Evolutionary conservation across 176 grass and related monocot genomes (phyloP).

Genomic region (Themeda triandra): DNA sequence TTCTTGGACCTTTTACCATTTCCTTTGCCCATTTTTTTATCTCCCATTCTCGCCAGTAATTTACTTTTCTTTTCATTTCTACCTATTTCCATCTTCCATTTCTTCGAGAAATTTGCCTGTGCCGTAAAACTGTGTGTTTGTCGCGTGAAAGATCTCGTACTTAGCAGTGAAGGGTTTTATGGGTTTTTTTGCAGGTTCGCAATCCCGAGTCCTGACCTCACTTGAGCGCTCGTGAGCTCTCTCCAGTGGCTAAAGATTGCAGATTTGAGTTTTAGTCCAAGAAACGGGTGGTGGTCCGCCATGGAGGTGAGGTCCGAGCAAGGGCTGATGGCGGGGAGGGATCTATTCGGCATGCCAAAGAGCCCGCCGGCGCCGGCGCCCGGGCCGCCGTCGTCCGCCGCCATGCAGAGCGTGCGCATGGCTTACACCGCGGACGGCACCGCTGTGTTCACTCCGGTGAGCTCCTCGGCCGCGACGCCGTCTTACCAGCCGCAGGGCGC

Average conservation of each 20-base stretch:
- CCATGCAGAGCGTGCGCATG: conserved; percentile 80
- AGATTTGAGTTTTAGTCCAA: conserved; percentile 36
- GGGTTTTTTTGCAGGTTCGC: conserved; percentile 35
- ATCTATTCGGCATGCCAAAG: conserved; percentile 79
- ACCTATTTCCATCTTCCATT: conserved; percentile 11
- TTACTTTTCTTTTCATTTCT: conserved; percentile 19
- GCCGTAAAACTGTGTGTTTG: conserved; percentile 37
- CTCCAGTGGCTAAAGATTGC: conserved; percentile 27
- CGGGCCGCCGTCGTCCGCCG: conserved; percentile 24
- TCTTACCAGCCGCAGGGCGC: conserved; percentile 40
- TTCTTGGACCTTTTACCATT: conserved; percentile 22
- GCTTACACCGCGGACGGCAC: conserved; percentile 85
- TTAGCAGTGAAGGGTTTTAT: conserved; percentile 39
- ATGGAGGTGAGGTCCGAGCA: conserved; percentile 94
- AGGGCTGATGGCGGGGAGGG: conserved; percentile 70
- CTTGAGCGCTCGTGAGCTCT: conserved; percentile 33
- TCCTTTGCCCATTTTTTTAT: conserved; percentile 32
- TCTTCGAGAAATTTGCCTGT: conserved; percentile 2
- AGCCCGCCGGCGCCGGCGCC: conserved; percentile 33
- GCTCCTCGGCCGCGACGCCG: conserved; percentile 34
- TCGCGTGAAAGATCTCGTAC: conserved; percentile 29
- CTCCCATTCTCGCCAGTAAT: conserved; percentile 13
- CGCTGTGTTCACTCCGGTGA: conserved; percentile 68
- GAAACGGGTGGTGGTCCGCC: conserved; percentile 19
- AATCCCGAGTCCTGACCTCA: conserved; percentile 30